Evolutionary conservation across 176 grass and related monocot genomes (phyloP), one percentile per base, ranked within the genome.

Genomic region (Juncus inflexus): DNA sequence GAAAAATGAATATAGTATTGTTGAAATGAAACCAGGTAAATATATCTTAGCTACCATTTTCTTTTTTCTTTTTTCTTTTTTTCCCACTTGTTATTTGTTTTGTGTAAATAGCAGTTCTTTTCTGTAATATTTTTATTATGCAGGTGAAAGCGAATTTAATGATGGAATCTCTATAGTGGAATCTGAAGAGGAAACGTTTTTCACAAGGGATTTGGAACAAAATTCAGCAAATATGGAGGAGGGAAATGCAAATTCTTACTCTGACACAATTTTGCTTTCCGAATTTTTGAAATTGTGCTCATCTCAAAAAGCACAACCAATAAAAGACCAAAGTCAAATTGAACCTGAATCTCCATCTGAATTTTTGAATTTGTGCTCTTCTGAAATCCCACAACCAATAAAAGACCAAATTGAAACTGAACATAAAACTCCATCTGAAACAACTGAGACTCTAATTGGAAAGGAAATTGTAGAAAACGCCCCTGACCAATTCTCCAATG

Each of bases 251-350:
- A 56, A 7, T 69, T 69, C 66, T 40, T 69, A 69, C 50, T 69
- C 52, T 56, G 67, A 71, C 14, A 71, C 52, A 6, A 12, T 71
- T 58, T 45, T 71, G 14, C 68, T 71, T 16, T 71, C 68, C 58
- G 68, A 71, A 36, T 71, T 57, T 58, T 71, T 71, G 52, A 71
- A 71, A 57, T 71, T 71, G 15, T 71, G 68, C 54, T 71, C 68
- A 0, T 69, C 35, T 15, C 13, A 55, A 45, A 71, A 6, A 43
- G 42, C 52, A 13, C 68, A 15, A 45, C 68, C 54, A 60, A 58
- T 28, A 71, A 71, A 59, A 47, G 55, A 58, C 12, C 50, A 40
- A 4, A 56, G 50, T 42, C n/a, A 55, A 56, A 56, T 10, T 40
- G 12, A 41, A 69, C 51, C 7, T 45, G 56, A 14, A 28, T 28